Base-by-base conservation (phyloP, 768 basidiomycete genomes). In the Boletus speciosus region DNA sequence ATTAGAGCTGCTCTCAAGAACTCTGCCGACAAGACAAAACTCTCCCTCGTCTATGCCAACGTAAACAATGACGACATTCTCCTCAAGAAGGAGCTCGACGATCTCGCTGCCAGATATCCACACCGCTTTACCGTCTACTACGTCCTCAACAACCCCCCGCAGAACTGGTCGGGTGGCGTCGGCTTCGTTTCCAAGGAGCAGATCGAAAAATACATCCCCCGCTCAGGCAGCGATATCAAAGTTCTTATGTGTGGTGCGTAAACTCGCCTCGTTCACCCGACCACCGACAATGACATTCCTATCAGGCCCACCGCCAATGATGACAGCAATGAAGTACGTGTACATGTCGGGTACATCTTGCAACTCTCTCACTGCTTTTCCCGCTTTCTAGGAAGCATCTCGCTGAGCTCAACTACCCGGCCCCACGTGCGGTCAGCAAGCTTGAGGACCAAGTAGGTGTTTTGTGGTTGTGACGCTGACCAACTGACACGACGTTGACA, bases 41-140 rank as follows among this genome's bases (percentile, higher is more conserved):
- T 98, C 65, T 82, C 80, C 60, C 83, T 99, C 66, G 91, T 99
- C 68, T 98, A 98, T 73, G 97, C 97, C 61, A 99, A 99, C 73
- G 94, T 98, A 59, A 88, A 86, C 72, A 68, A 78, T 54, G 90
- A 94, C 52, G 97, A 99, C 67, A 98, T 99, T 66, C 84, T 99
- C 38, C 80, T 98, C 63, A 89, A 83, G 65, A 79, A 83, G 55
- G 93, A 98, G 66, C 81, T 99, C 44, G 93, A 98, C 70, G 79
- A 82, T 51, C 83, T 98, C 42, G 79, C 81, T 16, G 76, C 76
- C 45, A 75, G 73, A 51, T 80, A 96, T 65, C 76, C 78, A 21
- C 69, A 76, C 43, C 78, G 83, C 54, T 93, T 98, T 80, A 84
- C 81, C 60, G 79, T 96, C 49, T 84, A 82, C 74, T 93, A 94